phyloP scores from a whole-genome alignment of 495 filamentous ascomycete species.

The Lophium mytilinum region DNA sequence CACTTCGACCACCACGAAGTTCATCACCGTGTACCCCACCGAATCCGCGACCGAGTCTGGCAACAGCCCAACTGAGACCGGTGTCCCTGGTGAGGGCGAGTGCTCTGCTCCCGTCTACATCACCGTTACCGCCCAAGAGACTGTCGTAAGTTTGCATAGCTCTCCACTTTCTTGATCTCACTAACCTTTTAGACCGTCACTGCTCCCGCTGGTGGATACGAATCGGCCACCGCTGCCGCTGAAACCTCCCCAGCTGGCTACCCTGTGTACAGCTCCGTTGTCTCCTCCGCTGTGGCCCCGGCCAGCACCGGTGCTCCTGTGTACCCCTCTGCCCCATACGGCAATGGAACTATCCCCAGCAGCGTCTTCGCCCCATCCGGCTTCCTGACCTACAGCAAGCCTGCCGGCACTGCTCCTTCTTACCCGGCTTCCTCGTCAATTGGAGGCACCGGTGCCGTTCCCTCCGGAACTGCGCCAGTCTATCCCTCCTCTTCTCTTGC shows the following conservation, averaged over 20 bases:
- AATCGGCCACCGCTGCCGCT: background rate
- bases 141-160: slow-evolving; percentile 16
- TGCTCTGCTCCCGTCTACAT: slow-evolving; percentile 19
- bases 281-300: background rate
- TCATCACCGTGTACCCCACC: slow-evolving; percentile 10
- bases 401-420: background rate
- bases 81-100: slow-evolving; percentile 2
- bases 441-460: background rate
- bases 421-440: background rate
- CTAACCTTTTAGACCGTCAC: background rate
- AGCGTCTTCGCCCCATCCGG: background rate
- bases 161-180: background rate
- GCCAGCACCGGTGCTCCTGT: background rate
- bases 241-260: background rate
- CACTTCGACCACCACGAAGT: slow-evolving; percentile 20
- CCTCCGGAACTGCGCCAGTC: background rate
- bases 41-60: background rate
- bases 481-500: background rate
- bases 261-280: background rate
- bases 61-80: background rate
- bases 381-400: background rate
- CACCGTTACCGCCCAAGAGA: slow-evolving; percentile 23
- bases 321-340: slow-evolving; percentile 7
- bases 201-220: background rate
- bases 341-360: background rate